Percentiles rank a stretch among this genome's conserved stretches.
These are phyloP conservation scores for Leccinellum albellum DNA, from an alignment of 768 basidiomycete species.

Conservation along the genomic window DNA sequence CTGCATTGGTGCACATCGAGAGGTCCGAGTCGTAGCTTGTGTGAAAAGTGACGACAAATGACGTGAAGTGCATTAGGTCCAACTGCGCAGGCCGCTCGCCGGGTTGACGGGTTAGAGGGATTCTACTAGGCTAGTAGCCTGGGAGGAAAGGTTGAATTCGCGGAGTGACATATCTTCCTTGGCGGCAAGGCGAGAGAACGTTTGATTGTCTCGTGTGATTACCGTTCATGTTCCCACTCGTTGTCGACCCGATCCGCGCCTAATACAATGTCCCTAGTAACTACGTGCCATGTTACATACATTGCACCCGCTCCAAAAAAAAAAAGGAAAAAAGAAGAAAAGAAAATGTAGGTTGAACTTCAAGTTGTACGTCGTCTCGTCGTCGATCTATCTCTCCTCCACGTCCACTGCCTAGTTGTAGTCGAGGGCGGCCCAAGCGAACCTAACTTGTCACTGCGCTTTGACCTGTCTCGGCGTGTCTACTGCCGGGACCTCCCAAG, in stretches of 20 bases:
- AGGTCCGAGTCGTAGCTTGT: constrained; percentile 17
- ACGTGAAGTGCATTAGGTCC: constrained; percentile 11
- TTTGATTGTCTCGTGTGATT: not conserved
- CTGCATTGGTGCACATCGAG: constrained; percentile 5
- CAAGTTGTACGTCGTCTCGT: not conserved
- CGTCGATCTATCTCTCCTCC: not conserved
- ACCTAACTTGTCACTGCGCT: not conserved
- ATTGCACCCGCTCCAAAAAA: not conserved
- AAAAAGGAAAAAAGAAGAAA: not conserved
- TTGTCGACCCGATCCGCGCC: not conserved
- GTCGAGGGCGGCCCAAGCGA: not conserved
- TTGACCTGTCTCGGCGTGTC: not conserved
- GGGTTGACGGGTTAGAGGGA: not conserved
- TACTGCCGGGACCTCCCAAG: not conserved
- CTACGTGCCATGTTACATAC: not conserved
- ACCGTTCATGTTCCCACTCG: constrained; percentile 5
- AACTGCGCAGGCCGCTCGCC: constrained; percentile 2
- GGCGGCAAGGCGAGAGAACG: not conserved
- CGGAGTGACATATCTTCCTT: constrained; percentile 5
- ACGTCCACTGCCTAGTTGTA: not conserved
- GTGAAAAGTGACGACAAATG: constrained; percentile 12
- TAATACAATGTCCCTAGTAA: not conserved
- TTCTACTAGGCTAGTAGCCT: constrained; percentile 8
- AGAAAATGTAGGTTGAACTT: constrained; percentile 1
- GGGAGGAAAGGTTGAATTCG: constrained; percentile 3